Evolutionary conservation across 2,329 filamentous ascomycete species (phyloP).

Genomic region (Cercospora sp.): DNA sequence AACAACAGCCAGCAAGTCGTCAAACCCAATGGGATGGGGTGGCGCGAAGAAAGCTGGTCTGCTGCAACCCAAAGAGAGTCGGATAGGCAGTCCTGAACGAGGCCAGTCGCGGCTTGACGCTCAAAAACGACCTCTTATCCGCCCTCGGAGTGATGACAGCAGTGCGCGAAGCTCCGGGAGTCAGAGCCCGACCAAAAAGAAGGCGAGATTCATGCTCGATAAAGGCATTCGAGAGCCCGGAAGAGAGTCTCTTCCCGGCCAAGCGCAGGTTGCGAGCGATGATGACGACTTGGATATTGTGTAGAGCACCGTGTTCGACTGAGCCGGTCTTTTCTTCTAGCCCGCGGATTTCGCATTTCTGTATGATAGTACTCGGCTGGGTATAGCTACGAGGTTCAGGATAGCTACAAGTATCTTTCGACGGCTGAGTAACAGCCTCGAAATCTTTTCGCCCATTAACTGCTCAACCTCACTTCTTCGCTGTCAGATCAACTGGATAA

Average conservation of each 20-base stretch:
- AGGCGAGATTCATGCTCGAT: constrained; percentile 49
- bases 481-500: constrained; percentile 50
- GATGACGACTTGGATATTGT: constrained; percentile 53
- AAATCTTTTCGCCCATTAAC: not conserved
- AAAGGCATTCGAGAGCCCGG: constrained; percentile 53
- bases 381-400: constrained; percentile 2
- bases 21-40: constrained; percentile 52
- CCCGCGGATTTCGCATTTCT: not conserved
- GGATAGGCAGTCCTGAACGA: constrained; percentile 35
- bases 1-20: constrained; percentile 33
- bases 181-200: constrained; percentile 48
- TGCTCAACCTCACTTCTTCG: not conserved
- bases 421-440: not conserved
- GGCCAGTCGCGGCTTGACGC: constrained; percentile 35
- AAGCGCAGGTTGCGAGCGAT: constrained; percentile 42
- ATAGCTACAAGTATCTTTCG: not conserved
- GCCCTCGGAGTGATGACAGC: constrained; percentile 29
- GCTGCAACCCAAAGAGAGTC: constrained; percentile 37
- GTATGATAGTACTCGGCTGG: constrained; percentile 5
- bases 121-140: constrained; percentile 17
- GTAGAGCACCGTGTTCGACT: constrained; percentile 28
- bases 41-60: constrained; percentile 47
- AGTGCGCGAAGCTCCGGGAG: constrained; percentile 35
- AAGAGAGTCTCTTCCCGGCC: constrained; percentile 46
- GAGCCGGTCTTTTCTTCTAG: not conserved